Evolutionary conservation across 2,329 filamentous ascomycete species (phyloP).

Genomic region (Colletotrichum somersetense): DNA sequence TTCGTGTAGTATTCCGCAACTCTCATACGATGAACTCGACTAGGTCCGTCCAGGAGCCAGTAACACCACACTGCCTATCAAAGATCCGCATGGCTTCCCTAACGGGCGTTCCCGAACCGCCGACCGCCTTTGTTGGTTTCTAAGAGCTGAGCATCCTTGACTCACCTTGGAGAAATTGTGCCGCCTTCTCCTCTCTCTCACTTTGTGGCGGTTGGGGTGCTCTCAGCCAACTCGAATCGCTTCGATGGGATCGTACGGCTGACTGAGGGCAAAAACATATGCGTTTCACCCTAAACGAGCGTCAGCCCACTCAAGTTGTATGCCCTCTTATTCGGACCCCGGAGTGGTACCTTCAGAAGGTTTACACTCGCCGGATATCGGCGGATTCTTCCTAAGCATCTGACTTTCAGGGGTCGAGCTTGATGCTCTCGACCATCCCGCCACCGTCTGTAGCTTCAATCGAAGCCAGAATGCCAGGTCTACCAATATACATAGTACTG

Average conservation of each 20-base stretch:
- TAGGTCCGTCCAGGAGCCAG: not conserved
- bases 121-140: conserved; percentile 21
- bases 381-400: conserved; percentile 15
- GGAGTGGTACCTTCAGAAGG: too few species aligned
- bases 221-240: conserved; percentile 11
- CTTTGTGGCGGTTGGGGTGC: not conserved
- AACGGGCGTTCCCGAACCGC: conserved; percentile 1
- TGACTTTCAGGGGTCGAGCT: conserved; percentile 17
- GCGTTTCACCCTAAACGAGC: not conserved
- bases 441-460: conserved; percentile 42
- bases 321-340: not conserved
- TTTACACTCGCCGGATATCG: conserved; percentile 4
- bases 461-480: conserved; percentile 43
- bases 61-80: not conserved
- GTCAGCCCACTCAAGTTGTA: too few species aligned
- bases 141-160: conserved; percentile 26
- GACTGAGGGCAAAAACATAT: not conserved
- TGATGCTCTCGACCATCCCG: conserved; percentile 17
- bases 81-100: conserved; percentile 2
- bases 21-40: too few species aligned
- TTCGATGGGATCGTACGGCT: not conserved
- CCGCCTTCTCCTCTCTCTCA: not conserved
- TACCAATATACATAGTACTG: conserved; percentile 41
- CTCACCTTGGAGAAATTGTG: not conserved
- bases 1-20: too few species aligned